Conservation (phyloP, 257 asterid genomes). For the Fraxinus pennsylvanica region DNA sequence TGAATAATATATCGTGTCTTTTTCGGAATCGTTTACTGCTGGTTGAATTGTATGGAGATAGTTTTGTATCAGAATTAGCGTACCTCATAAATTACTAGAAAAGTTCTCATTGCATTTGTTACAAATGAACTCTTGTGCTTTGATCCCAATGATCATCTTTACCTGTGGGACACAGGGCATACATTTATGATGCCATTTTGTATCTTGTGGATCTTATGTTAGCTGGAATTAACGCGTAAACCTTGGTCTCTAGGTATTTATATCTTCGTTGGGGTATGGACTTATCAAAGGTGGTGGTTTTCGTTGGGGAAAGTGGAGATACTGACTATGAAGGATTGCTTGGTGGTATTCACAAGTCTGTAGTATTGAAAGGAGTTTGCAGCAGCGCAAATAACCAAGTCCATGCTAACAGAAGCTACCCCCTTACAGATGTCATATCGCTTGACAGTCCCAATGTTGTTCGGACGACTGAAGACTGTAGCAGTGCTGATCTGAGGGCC, state of each 20-base stretch:
- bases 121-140: background rate
- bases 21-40: background rate
- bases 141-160: background rate
- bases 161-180: background rate
- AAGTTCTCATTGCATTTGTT: background rate
- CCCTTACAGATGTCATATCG: conserved; percentile 71
- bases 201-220: background rate
- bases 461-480: conserved; percentile 50
- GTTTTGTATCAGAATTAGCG: background rate
- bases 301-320: conserved; percentile 97
- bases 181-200: background rate
- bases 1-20: background rate
- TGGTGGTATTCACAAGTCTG: conserved; percentile 89
- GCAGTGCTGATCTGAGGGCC: conserved; percentile 52
- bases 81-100: background rate
- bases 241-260: conserved; percentile 57
- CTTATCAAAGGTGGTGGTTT: conserved; percentile 78
- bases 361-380: conserved; percentile 74
- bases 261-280: conserved; percentile 98
- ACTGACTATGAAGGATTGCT: conserved; percentile 93
- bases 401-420: conserved; percentile 69
- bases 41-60: background rate
- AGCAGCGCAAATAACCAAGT: conserved; percentile 57
- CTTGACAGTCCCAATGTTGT: conserved; percentile 67
- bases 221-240: background rate